Conservation (phyloP, 768 basidiomycete genomes). For the Russula compacta region DNA sequence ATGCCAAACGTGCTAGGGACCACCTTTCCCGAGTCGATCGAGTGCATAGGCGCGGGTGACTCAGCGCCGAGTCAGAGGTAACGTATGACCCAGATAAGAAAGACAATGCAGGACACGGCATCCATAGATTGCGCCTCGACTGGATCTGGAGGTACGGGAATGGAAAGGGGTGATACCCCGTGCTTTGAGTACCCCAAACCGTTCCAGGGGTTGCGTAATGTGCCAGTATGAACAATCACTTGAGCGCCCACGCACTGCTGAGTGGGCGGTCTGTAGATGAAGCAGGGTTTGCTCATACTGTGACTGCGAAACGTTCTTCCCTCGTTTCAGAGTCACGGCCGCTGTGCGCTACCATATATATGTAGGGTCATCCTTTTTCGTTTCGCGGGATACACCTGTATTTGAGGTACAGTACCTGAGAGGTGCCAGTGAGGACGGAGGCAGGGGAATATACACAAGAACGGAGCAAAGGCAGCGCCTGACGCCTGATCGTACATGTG, state of each 20-base stretch:
- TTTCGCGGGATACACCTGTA: not conserved
- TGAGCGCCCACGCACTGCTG: not conserved
- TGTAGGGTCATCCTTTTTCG: not conserved
- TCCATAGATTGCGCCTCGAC: not conserved
- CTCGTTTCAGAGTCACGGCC: constrained; percentile 5
- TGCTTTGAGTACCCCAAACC: not conserved
- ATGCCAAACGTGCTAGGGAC: not conserved
- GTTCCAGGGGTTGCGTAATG: not conserved
- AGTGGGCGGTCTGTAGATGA: not conserved
- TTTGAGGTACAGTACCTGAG: not conserved
- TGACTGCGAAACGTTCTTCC: not conserved
- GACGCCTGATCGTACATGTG: not conserved
- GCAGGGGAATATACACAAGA: not conserved
- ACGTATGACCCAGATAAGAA: not conserved
- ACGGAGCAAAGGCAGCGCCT: not conserved
- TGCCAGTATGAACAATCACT: not conserved
- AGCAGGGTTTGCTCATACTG: not conserved
- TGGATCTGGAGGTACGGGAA: not conserved
- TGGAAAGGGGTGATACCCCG: not conserved
- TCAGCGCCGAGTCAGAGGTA: not conserved
- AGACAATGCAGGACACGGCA: not conserved
- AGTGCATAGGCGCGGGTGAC: not conserved
- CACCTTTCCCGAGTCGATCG: not conserved
- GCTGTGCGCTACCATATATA: not conserved
- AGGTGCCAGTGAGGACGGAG: not conserved